Evolutionary conservation across 2,329 filamentous ascomycete genomes (phyloP).

Genomic region (Exophiala lecanii-corni): DNA sequence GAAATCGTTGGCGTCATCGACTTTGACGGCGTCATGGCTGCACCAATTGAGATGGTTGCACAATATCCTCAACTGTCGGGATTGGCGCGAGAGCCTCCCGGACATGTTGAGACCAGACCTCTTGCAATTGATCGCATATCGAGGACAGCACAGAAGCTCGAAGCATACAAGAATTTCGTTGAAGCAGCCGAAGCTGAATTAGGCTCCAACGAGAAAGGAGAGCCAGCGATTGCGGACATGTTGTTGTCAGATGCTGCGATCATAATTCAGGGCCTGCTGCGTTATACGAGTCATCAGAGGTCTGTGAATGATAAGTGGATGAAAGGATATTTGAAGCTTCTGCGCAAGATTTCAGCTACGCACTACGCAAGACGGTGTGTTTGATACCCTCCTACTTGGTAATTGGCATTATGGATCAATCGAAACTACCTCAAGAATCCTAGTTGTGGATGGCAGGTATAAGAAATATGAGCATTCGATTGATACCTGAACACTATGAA

Average conservation of each 20-base stretch:
- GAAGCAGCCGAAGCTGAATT: conserved; percentile 1
- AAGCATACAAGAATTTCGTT: conserved; percentile 1
- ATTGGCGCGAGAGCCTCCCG: conserved; percentile 3
- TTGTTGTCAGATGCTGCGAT: conserved; percentile 1
- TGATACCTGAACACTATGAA: no score
- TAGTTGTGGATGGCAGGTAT: no score
- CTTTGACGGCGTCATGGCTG: conserved; percentile 17
- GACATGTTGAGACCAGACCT: conserved; percentile 3
- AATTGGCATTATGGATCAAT: no score
- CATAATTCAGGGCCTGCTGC: neutral
- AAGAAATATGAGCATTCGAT: no score
- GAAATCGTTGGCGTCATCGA: conserved; percentile 19
- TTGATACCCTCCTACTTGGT: no score
- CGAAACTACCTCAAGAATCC: no score
- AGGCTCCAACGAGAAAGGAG: neutral
- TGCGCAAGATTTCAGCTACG: conserved; percentile 1
- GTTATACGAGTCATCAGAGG: neutral
- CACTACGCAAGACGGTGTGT: no score
- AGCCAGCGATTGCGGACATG: conserved; percentile 1
- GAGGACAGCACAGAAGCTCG: neutral
- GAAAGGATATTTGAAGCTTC: conserved; percentile 2
- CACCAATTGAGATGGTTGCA: conserved; percentile 11
- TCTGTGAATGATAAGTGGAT: conserved; percentile 3
- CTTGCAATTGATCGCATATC: conserved; percentile 3
- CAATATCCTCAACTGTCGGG: conserved; percentile 12